Base-by-base conservation (phyloP, 1,284 basidiomycete species). In the Termitomyces sp. region DNA sequence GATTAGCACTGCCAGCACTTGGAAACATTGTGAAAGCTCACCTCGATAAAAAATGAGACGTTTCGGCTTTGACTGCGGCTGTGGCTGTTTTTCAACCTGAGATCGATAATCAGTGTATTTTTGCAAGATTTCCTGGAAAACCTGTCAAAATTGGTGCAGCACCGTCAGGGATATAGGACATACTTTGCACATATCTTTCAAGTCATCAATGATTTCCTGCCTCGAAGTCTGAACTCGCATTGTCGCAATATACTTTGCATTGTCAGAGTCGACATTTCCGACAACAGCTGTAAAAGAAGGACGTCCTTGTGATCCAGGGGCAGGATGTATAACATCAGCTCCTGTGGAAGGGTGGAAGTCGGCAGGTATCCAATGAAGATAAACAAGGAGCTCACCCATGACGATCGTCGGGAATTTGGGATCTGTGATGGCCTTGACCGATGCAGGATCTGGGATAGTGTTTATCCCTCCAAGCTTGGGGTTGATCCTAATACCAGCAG, bases 381-480 rank as follows among this genome's bases (percentile, higher is more conserved):
- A 13, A 35, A 35, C 33, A 9, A 6, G n/a, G 30, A 16, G 28
- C 66, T 60, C 68, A 79, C 84, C 85, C 74, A 88, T 80, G 40
- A 88, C 78, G 19, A 88, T 77, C 0, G 84, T 86, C 0, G 85
- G 86, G 57, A 79, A 78, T 37, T 74, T 69, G 1, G 78, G 75
- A 57, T 87, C 84, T 0, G 76, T 78, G 3, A 85, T 70, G 5
- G 75, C 70, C 0, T 72, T 68, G 5, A 80, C 78, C 0, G 78
- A 81, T 9, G 70, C 66, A 0, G 79, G 72, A 37, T 84, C 80
- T 0, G 84, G 84, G 31, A 88, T 74, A 3, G 77, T 76, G 59
- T 89, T 89, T 60, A 87, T 81, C 0, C 87, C 86, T 5, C 85
- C 87, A 0, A 89, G 74, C 64, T 89, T 89, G 5, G 84, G 62